Evolutionary conservation across 208 protist species (phyloP).

Genomic region (Wallacemonas sp.): DNA sequence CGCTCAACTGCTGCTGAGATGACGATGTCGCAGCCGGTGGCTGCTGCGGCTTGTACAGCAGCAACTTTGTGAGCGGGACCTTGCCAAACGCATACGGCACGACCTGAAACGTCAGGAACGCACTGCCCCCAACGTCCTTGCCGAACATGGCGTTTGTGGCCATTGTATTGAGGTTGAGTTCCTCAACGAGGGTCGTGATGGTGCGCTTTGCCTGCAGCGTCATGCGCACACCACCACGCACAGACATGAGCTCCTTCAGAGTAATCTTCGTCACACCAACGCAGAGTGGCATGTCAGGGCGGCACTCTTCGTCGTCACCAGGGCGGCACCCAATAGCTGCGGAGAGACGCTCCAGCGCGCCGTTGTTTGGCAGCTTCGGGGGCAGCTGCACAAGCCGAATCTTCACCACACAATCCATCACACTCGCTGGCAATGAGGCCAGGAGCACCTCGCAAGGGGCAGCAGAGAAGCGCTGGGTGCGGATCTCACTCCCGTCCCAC

Average conservation of each 20-base stretch:
- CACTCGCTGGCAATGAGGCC: conserved; percentile 57
- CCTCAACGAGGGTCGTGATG: conserved; percentile 56
- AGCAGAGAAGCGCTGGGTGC: conserved; percentile 57
- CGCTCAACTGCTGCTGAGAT: not conserved
- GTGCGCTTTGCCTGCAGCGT: conserved; percentile 72
- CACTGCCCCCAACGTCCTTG: conserved; percentile 68
- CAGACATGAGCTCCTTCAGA: conserved; percentile 62
- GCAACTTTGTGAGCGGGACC: conserved; percentile 39
- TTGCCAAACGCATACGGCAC: conserved; percentile 61
- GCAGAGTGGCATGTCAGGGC: conserved; percentile 56
- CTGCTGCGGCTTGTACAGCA: conserved; percentile 20
- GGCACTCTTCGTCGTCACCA: conserved; percentile 19
- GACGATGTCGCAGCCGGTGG: not conserved
- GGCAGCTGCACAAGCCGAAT: conserved; percentile 81
- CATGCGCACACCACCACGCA: conserved; percentile 61
- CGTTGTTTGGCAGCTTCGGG: conserved; percentile 29
- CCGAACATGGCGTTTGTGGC: conserved; percentile 78
- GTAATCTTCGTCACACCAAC: conserved; percentile 84
- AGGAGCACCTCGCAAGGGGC: conserved; percentile 53
- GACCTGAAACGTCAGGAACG: conserved; percentile 71
- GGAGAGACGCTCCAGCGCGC: conserved; percentile 16
- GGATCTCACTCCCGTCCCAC: conserved; percentile 67
- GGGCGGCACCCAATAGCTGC: conserved; percentile 14
- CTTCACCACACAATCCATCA: conserved; percentile 66
- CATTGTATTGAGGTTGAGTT: conserved; percentile 64